phyloP scores from a whole-genome alignment of 2,329 filamentous ascomycete species.

The Metarhizium anisopliae region DNA sequence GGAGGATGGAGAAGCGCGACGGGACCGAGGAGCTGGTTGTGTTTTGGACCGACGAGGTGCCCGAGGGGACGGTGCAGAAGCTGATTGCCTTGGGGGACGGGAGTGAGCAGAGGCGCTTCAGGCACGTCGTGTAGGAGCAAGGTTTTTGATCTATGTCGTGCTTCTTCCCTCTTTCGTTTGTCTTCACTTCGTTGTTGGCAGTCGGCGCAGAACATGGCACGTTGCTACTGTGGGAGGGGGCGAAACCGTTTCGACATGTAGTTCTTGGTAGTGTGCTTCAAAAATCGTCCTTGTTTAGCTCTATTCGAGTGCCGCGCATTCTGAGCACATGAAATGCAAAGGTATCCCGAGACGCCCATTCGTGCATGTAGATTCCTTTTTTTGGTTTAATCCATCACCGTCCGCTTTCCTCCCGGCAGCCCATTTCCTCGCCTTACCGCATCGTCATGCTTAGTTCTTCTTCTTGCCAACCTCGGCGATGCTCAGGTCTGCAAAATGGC shows the following conservation, averaged over 20 bases:
- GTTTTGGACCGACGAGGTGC: constrained; percentile 27
- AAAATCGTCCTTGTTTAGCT: constrained; percentile 26
- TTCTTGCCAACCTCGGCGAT: constrained; percentile 51
- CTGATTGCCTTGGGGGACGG: constrained; percentile 14
- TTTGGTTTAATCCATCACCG: constrained; percentile 14
- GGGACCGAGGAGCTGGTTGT: constrained; percentile 29
- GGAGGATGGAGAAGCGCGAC: constrained; percentile 30
- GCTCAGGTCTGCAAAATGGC: constrained; percentile 32
- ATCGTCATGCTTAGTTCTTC: constrained; percentile 33
- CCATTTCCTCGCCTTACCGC: constrained; percentile 12
- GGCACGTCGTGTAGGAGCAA: constrained; percentile 11
- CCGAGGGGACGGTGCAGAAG: constrained; percentile 22
- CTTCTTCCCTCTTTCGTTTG: not conserved
- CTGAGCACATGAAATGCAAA: constrained; percentile 39
- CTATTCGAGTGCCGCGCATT: constrained; percentile 27
- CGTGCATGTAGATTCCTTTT: constrained; percentile 30
- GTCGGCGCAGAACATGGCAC: not conserved
- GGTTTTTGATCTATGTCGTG: not conserved
- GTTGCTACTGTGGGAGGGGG: not conserved
- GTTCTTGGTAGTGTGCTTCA: constrained; percentile 17
- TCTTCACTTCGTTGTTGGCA: not conserved
- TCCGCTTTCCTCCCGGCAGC: not conserved
- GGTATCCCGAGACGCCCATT: constrained; percentile 48
- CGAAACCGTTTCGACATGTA: not conserved
- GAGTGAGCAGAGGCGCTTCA: constrained; percentile 15